phyloP scores from a whole-genome alignment of 495 filamentous ascomycete species.

The Tuber umbilicatum region DNA sequence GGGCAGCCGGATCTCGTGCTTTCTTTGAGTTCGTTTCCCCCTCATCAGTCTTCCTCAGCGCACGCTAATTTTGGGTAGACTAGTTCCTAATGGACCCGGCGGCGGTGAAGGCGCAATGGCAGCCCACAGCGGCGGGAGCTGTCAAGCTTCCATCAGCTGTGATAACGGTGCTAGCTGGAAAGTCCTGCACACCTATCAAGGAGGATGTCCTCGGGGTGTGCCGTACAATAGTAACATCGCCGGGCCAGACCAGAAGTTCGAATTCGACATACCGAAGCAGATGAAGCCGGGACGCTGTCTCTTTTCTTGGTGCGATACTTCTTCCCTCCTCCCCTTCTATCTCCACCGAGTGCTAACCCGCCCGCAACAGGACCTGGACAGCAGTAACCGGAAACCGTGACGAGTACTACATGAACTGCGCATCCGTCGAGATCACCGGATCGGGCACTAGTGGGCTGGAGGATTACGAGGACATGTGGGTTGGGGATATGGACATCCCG shows the following conservation, averaged over 20 bases:
- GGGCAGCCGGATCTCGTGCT: conserved; percentile 49
- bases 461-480: conserved; percentile 49
- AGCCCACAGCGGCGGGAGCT: conserved; percentile 46
- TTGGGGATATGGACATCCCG: conserved; percentile 49
- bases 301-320: conserved; percentile 45
- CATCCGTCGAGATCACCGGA: conserved; percentile 46
- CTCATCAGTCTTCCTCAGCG: conserved; percentile 15
- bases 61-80: conserved; percentile 41
- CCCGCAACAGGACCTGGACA: conserved; percentile 32
- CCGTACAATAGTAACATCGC: conserved; percentile 33
- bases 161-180: conserved; percentile 43
- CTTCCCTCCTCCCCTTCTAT: not conserved
- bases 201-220: conserved; percentile 44
- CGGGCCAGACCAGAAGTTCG: conserved; percentile 44
- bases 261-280: conserved; percentile 48
- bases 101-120: conserved; percentile 41
- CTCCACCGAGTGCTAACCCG: conserved; percentile 36
- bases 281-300: conserved; percentile 45
- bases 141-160: conserved; percentile 48
- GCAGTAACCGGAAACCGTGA: conserved; percentile 47
- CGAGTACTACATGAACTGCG: conserved; percentile 54
- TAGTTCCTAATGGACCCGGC: conserved; percentile 45
- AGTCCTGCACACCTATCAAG: conserved; percentile 45
- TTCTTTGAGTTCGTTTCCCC: conserved; percentile 30
- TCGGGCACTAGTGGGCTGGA: conserved; percentile 36